Base-by-base conservation (phyloP, 192 early-diverging fungal species). In the Entrophospora sp. region DNA sequence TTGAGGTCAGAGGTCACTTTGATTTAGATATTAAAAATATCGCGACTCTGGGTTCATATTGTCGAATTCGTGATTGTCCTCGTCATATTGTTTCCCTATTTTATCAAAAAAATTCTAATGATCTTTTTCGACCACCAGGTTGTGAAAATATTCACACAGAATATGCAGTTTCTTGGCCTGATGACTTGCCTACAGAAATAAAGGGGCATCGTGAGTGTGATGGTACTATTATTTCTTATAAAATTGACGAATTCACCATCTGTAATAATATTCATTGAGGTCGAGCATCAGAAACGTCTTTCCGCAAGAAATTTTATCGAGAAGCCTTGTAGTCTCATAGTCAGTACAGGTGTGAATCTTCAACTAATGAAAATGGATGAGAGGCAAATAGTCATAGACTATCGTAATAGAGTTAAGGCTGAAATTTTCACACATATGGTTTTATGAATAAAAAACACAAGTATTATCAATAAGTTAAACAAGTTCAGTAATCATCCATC, bases 271-370 rank as follows among this genome's bases (percentile, higher is more conserved):
- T 58, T 38, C 22, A 36, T 58, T 22, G 24, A 40, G 20, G 56
- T 58, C 40, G 56, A 58, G 22, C 36, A 58, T 58, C 18, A 38
- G 20, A 58, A 58, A 58, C 36, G n/a, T 38, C 36, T 58, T 32
- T 53, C 27, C 16, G 51, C 51, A 53, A n/a, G n/a, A n/a, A n/a
- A n/a, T n/a, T n/a, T n/a, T n/a, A 55, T 55, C 31, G 52, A 57
- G 34, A 57, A 22, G 10, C 18, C 25, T 8, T 37, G 55, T 20
- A 57, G 55, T 57, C 55, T 57, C 20, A 57, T 57, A 37, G 34
- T 18, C 18, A 57, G 55, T 57, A 57, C 34, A 36, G 34, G 34
- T 22, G 55, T 4, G 8, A 20, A 1, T 57, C 55, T 57, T 3
- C 3, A 57, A 20, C 9, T 53, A 53, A 53, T 53, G 30, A 53